phyloP scores from a whole-genome alignment of 495 filamentous ascomycete genomes.

The Tuber calosporum region DNA sequence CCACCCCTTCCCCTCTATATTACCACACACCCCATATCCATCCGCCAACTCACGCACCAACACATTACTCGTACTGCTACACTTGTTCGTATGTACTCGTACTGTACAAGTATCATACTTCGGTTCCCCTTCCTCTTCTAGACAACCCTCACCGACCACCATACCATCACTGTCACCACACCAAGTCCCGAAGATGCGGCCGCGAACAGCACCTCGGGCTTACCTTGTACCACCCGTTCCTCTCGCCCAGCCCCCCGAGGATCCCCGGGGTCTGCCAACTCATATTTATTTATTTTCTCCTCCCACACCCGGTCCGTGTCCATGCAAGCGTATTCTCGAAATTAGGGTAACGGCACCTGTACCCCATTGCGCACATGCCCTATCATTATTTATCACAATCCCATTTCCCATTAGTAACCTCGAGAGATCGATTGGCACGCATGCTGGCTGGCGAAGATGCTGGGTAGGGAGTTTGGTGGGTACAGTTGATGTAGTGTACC shows the following conservation, averaged over 20 bases:
- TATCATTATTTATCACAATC: slow-evolving; percentile 4
- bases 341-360: not conserved
- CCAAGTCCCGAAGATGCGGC: not conserved
- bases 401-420: not conserved
- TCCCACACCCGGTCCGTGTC: not conserved
- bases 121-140: not conserved
- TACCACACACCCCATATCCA: not conserved
- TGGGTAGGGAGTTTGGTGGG: not conserved
- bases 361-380: not conserved
- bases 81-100: not conserved
- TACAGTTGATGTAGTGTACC: not conserved
- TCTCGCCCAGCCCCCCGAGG: not conserved
- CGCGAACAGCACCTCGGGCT: slow-evolving; percentile 1
- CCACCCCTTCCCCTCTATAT: not conserved
- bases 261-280: not conserved
- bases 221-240: not conserved
- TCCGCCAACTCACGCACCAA: slow-evolving; percentile 6
- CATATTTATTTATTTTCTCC: not conserved
- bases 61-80: not conserved
- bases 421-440: not conserved
- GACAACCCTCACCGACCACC: not conserved
- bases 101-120: too few relatives aligned
- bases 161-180: too few relatives aligned
- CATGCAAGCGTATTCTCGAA: not conserved
- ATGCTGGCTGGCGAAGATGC: not conserved